These are phyloP conservation scores for Pichia sp. DNA, from an alignment of 1,139 yeast genomes.

Conservation along the genomic window DNA sequence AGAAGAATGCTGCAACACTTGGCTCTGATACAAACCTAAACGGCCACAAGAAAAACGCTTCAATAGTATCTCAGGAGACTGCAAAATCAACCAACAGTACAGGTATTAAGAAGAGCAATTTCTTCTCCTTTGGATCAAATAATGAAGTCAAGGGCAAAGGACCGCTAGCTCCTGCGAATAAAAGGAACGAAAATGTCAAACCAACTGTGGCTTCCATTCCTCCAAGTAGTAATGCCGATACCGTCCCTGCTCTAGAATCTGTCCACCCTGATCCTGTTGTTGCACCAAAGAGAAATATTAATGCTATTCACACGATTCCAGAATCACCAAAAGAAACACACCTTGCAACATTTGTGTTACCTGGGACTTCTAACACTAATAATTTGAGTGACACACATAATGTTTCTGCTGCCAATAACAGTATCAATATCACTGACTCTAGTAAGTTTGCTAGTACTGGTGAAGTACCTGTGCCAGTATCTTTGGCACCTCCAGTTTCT, in stretches of 20 bases:
- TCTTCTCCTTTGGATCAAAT: slow-evolving; percentile 7
- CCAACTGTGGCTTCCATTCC: too few species aligned
- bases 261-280: background rate
- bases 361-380: background rate
- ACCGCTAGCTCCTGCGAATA: background rate
- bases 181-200: background rate
- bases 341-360: background rate
- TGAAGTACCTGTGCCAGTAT: background rate
- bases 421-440: slow-evolving; percentile 1
- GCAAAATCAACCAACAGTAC: background rate
- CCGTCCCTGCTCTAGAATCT: background rate
- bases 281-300: background rate
- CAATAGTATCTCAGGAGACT: slow-evolving; percentile 8
- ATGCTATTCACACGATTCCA: slow-evolving; percentile 2
- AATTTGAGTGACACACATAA: background rate
- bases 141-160: background rate
- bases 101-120: background rate
- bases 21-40: background rate
- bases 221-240: too few species aligned
- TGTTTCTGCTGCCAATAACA: background rate
- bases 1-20: slow-evolving; percentile 3
- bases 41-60: slow-evolving; percentile 4
- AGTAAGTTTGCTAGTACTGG: slow-evolving; percentile 1
- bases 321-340: background rate
- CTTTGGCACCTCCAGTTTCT: background rate